Conservation (phyloP, 768 basidiomycete species). For the Termitomyces titanicus region DNA sequence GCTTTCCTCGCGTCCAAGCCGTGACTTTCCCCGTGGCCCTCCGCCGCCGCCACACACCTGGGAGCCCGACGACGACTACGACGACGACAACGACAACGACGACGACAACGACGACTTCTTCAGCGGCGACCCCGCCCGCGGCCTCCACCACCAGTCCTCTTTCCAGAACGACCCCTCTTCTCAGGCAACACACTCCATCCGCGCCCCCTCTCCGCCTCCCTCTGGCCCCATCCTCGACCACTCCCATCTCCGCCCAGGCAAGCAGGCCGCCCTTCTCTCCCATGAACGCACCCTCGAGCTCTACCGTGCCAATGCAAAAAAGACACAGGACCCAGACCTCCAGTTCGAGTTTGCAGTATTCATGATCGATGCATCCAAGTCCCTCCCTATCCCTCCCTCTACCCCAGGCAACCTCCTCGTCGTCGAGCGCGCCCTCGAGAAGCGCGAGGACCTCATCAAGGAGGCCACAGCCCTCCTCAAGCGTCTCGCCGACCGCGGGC, state of each 20-base stretch:
- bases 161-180: constrained; percentile 26
- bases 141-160: constrained; percentile 7
- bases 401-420: constrained; percentile 75
- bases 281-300: constrained; percentile 96
- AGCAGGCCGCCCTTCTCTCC: constrained; percentile 87
- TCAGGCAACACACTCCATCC: constrained; percentile 50
- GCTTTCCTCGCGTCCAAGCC: constrained; percentile 6
- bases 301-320: constrained; percentile 97
- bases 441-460: constrained; percentile 82
- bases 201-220: constrained; percentile 65
- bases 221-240: constrained; percentile 78
- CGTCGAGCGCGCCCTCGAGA: constrained; percentile 76
- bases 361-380: constrained; percentile 97
- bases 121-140: constrained; percentile 13
- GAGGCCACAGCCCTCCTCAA: constrained; percentile 89
- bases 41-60: no score
- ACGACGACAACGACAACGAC: constrained; percentile 14
- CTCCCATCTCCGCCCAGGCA: constrained; percentile 90
- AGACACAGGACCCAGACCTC: constrained; percentile 95
- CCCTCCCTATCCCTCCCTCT: constrained; percentile 69
- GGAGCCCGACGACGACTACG: constrained; percentile 17
- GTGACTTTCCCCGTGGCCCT: constrained; percentile 1
- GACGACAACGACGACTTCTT: constrained; percentile 22
- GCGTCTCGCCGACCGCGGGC: constrained; percentile 89
- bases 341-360: constrained; percentile 99